Evolutionary conservation across 148 eudicot genomes (phyloP), one percentile per base, ranked within the genome.

Genomic region (Agrostemma githago): DNA sequence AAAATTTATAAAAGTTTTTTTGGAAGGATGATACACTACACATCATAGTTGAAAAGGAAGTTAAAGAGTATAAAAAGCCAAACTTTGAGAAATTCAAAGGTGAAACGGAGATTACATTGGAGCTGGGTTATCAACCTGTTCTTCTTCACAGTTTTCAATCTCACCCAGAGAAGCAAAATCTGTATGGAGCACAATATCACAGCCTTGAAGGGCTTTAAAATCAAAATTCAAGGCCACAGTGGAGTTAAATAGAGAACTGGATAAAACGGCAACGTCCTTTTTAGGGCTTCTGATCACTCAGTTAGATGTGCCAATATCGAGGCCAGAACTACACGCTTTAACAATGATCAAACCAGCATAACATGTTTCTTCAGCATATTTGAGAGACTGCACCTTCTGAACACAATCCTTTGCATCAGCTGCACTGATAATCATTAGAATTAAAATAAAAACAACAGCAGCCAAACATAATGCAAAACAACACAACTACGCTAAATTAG

Each of bases 231-330:
- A 83, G 78, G 98, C 92, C 38, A 78, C 82, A 66, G 79, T 59
- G 58, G 97, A 85, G 68, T 57, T 75, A 74, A 87, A 83, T 37
- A 87, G 66, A 65, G 97, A 87, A 76, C 83, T 81, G 63, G 88
- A 86, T 54, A 94, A 67, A 75, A 80, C 84, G 53, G 77, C 78
- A 67, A 87, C 81, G 68, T 82, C 80, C 72, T 79, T 69, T 76
- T 84, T 88, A 15, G 97, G 95, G 62, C 91, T 70, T 19, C 9
- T 83, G 65, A 94, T 84, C 53, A 83, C 84, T 97, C 98, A 94
- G 71, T 94, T 94, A 71, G 88, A 88, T 42, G 97, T 20, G 70
- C 98, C 98, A 74, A 94, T 91, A 71, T 89, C 98, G 54, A 91
- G 84, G 78, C 98, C 97, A 80, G 97, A 89, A 84, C 93, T 89